Evolutionary conservation across 495 filamentous ascomycete species (phyloP).

Genomic region (Pseudotulostoma volvatum): DNA sequence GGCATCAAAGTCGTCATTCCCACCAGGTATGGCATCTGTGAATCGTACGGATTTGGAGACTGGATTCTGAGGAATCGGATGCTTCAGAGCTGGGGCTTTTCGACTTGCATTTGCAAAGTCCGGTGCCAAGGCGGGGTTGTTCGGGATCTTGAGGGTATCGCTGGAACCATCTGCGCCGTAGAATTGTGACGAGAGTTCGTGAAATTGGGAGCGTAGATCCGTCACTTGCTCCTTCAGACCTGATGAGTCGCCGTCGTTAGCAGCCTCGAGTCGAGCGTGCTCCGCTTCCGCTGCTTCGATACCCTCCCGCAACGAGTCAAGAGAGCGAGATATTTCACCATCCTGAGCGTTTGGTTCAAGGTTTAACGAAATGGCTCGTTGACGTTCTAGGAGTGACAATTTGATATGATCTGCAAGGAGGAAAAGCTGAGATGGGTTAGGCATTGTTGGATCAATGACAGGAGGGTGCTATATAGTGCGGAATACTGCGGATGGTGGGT

Average conservation of each 20-base stretch:
- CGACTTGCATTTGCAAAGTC: slow-evolving; percentile 50
- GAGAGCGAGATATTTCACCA: slow-evolving; percentile 73
- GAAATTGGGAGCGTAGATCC: slow-evolving; percentile 37
- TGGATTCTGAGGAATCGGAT: slow-evolving; percentile 31
- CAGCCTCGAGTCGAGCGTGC: slow-evolving; percentile 40
- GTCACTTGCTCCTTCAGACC: slow-evolving; percentile 57
- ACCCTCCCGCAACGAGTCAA: slow-evolving; percentile 72
- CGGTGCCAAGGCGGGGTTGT: slow-evolving; percentile 44
- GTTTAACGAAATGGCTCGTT: slow-evolving; percentile 75
- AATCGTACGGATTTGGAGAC: slow-evolving; percentile 79
- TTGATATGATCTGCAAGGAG: slow-evolving; percentile 40
- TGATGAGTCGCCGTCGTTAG: slow-evolving; percentile 39
- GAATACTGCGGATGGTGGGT: too few relatives aligned
- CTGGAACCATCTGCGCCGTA: slow-evolving; percentile 34
- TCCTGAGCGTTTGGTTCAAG: slow-evolving; percentile 74
- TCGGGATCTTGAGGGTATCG: slow-evolving; percentile 39
- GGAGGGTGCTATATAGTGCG: too few relatives aligned
- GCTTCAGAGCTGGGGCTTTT: slow-evolving; percentile 27
- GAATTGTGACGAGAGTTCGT: slow-evolving; percentile 44
- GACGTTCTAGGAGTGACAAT: slow-evolving; percentile 55
- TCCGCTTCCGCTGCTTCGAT: slow-evolving; percentile 61
- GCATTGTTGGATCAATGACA: slow-evolving; percentile 35
- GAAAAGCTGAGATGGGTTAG: slow-evolving; percentile 38
- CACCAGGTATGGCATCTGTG: slow-evolving; percentile 44
- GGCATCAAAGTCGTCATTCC: slow-evolving; percentile 33